Evolutionary conservation across 1,284 basidiomycete species (phyloP), one percentile per base, ranked within the genome.

Genomic region (Spongiforma sp.): DNA sequence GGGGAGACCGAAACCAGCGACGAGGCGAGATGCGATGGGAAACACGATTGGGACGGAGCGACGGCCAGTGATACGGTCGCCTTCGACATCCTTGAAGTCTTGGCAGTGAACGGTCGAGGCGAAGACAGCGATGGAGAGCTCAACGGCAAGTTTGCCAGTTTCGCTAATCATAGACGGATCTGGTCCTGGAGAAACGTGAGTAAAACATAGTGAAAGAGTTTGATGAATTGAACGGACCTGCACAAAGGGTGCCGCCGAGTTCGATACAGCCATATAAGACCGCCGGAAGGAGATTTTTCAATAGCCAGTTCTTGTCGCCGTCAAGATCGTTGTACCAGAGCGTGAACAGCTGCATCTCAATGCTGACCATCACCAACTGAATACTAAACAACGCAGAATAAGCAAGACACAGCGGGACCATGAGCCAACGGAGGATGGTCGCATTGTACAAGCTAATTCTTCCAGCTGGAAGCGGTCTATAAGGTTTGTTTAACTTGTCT

Each of bases 91-190:
- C 32, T 77, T 74, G 60, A 82, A 82, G 65, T 82, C 80, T 63
- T 82, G 81, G 9, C 79, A 74, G 34, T 82, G 80, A 7, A 81
- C 76, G 1, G 81, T 82, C 0, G 79, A 78, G 2, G 73, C 53
- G 48, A 76, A 76, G 21, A 73, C 68, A 1, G 67, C 64, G 5
- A 72, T 64, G 5, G 66, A 75, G 36, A 78, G 52, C 4, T 72
- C 71, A 19, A 75, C 53, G 0, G 75, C 74, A 8, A 75, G 63
- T 43, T 63, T 65, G 3, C 66, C 73, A 1, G 74, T 75, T n/a
- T 67, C 53, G 30, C 67, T 72, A 28, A 76, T 50, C 11, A 14
- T 28, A 4, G 73, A 63, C 2, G 59, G 39, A 57, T 68, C 63
- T 30, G 53, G 33, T 6, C 65, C 74, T 75, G 11, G 43, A 26